Evolutionary conservation across 2,329 filamentous ascomycete species (phyloP).

Genomic region (Paecilomyces variotii): DNA sequence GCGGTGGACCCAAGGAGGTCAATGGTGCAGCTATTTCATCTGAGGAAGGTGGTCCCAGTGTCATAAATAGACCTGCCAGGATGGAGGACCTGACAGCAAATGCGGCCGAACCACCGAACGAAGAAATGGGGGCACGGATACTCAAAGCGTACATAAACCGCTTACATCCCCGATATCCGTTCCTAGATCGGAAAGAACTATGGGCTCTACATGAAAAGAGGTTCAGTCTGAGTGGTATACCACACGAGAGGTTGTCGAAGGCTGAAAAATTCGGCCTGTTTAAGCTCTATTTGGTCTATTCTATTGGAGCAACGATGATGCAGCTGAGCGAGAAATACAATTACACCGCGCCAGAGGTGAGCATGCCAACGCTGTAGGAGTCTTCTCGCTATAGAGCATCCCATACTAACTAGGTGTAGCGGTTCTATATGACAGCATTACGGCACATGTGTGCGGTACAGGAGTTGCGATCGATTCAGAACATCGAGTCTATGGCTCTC

Average conservation of each 20-base stretch:
- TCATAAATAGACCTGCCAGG: slow-evolving; percentile 22
- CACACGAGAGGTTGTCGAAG: slow-evolving; percentile 25
- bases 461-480: slow-evolving; percentile 43
- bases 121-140: slow-evolving; percentile 38
- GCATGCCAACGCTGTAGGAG: neutral
- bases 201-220: slow-evolving; percentile 38
- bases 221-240: slow-evolving; percentile 27
- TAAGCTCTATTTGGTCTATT: slow-evolving; percentile 46
- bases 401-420: slow-evolving; percentile 20
- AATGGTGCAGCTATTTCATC: neutral
- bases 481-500: slow-evolving; percentile 46
- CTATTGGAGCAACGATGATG: slow-evolving; percentile 44
- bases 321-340: slow-evolving; percentile 41
- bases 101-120: slow-evolving; percentile 39
- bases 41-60: slow-evolving; percentile 4
- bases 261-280: slow-evolving; percentile 41
- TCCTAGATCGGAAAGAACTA: slow-evolving; percentile 40
- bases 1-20: slow-evolving; percentile 8
- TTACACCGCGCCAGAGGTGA: slow-evolving; percentile 37
- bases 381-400: neutral
- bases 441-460: slow-evolving; percentile 43
- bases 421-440: slow-evolving; percentile 43
- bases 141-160: slow-evolving; percentile 40
- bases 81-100: slow-evolving; percentile 36
- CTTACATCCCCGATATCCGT: slow-evolving; percentile 44